These are phyloP conservation scores for Eucalyptus urophylla DNA, from an alignment of 345 rosid genomes.

Conservation along the genomic window DNA sequence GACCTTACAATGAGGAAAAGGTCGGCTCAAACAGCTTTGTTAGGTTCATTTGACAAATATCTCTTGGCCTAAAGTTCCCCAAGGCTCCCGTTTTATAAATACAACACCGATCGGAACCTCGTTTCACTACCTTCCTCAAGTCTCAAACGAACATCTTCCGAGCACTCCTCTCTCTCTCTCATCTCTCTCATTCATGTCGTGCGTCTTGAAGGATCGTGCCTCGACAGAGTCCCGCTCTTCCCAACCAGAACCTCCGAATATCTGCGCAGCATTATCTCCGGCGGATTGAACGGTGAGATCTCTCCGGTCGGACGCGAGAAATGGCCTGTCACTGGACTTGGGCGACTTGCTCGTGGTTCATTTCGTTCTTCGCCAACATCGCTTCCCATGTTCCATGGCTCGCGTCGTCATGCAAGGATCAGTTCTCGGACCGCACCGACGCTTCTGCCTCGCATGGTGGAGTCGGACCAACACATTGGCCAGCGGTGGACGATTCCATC, in stretches of 20 bases:
- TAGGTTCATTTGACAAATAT: not conserved
- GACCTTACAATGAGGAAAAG: not conserved
- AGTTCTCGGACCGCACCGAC: not conserved
- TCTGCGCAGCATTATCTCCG: not conserved
- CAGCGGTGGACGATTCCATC: not conserved
- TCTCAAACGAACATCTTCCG: not conserved
- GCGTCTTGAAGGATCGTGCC: not conserved
- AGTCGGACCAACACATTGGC: not conserved
- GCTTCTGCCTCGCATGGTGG: not conserved
- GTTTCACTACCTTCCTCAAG: not conserved
- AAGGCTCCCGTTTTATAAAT: not conserved
- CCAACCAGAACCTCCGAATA: not conserved
- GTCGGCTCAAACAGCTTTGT: not conserved
- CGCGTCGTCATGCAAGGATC: not conserved
- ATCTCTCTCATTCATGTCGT: not conserved
- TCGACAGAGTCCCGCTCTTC: not conserved
- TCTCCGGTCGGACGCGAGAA: not conserved
- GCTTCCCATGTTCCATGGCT: not conserved
- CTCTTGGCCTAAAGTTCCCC: not conserved
- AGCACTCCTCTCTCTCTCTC: not conserved
- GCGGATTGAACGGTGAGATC: not conserved
- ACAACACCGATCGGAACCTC: not conserved
- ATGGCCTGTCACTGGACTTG: not conserved
- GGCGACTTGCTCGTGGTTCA: not conserved
- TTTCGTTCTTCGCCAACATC: not conserved